A percentile compares a stretch with the other conserved stretches of the same genome.
phyloP scores from a whole-genome alignment of 2,329 filamentous ascomycete genomes.

The Tolypocladium endophyticum region DNA sequence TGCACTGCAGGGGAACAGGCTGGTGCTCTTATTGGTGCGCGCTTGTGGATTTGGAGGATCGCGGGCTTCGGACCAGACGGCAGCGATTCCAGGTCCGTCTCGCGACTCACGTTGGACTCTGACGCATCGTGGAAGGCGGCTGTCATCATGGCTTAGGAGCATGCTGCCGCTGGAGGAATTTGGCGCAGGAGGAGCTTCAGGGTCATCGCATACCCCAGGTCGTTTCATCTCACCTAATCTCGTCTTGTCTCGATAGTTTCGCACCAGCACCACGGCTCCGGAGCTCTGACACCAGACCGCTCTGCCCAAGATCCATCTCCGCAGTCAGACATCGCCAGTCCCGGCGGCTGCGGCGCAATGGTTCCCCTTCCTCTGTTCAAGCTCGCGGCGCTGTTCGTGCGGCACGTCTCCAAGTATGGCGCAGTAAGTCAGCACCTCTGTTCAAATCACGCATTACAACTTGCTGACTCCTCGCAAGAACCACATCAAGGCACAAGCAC shows the following conservation, averaged over 20 bases:
- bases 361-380: conserved; percentile 59
- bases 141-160: background rate
- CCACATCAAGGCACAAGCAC: conserved; percentile 54
- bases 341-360: conserved; percentile 28
- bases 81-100: background rate
- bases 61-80: background rate
- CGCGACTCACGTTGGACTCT: background rate
- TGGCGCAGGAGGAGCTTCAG: background rate
- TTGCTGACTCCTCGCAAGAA: conserved; percentile 33
- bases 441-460: background rate
- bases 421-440: conserved; percentile 38
- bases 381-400: conserved; percentile 52
- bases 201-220: background rate
- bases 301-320: background rate
- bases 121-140: background rate
- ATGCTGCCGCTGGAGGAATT: background rate
- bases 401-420: conserved; percentile 59
- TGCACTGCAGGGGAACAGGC: background rate
- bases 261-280: background rate
- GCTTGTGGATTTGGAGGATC: background rate
- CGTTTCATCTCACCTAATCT: background rate
- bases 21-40: background rate
- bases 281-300: background rate
- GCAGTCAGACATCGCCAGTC: background rate
- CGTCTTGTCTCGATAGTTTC: background rate